A percentile compares a stretch with the other conserved stretches of the same genome.
These are phyloP conservation scores for Zygotorulaspora danielsina DNA, from an alignment of 805 yeast genomes.

Conservation along the genomic window DNA sequence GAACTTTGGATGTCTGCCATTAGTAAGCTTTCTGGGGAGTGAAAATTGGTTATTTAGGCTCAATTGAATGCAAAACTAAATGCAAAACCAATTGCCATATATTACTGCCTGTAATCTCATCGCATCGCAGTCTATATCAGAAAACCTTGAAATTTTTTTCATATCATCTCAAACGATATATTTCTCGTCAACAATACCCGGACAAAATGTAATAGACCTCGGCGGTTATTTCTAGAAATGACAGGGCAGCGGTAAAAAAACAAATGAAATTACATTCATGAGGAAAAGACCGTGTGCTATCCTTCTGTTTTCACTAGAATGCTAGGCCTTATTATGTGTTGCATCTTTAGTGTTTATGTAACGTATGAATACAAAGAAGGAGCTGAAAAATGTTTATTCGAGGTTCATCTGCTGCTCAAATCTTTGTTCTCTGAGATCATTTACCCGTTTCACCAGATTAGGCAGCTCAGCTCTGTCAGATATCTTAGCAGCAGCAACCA, in stretches of 20 bases:
- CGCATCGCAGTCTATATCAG: slow-evolving; percentile 15
- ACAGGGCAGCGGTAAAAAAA: too few relatives aligned
- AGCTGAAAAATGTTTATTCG: too few relatives aligned
- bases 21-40: not conserved
- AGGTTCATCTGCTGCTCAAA: slow-evolving; percentile 26
- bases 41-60: not conserved
- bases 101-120: slow-evolving; percentile 17
- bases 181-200: not conserved
- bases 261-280: too few relatives aligned
- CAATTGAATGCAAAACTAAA: too few relatives aligned
- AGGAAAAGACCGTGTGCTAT: too few relatives aligned
- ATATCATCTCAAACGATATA: slow-evolving; percentile 14
- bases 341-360: too few relatives aligned
- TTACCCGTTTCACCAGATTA: slow-evolving; percentile 50
- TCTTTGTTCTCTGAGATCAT: slow-evolving; percentile 47
- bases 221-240: not conserved
- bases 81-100: not conserved
- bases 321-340: not conserved
- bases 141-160: slow-evolving; percentile 20
- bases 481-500: slow-evolving; percentile 78
- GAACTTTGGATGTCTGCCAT: slow-evolving; percentile 7
- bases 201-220: too few relatives aligned
- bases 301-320: not conserved
- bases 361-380: too few relatives aligned
- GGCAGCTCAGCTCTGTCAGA: slow-evolving; percentile 66